Evolutionary conservation across 306 rosid genomes (phyloP), one percentile per base, ranked within the genome.

Genomic region (Myrica gale): DNA sequence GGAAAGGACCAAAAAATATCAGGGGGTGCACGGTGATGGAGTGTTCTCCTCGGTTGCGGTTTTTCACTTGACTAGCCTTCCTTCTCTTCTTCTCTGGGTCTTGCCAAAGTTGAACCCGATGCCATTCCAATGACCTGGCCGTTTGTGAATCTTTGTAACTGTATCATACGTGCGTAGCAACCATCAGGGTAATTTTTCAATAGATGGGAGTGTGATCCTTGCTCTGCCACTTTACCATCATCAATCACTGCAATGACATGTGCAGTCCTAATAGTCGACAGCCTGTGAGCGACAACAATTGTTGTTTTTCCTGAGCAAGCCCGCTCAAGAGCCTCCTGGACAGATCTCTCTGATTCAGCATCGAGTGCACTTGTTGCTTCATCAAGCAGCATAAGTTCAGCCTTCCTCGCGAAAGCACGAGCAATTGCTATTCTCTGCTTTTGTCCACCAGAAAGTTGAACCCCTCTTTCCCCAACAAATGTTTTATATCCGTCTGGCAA

Each of bases 331-430:
- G 99, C 99, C 85, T 92, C 97, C 79, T 95, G 99, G 79, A 95
- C 91, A 1, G 92, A 92, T 72, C 97, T 91, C 84, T 95, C 99
- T 2, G 99, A 95, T 75, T 95, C 99, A 0, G 93, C 89, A 82
- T 95, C 99, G 21, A 95, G 99, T 74, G 99, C 99, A 62, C 99
- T 95, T 37, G 99, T 95, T 69, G 97, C 97, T 70, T 95, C 99
- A 70, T 95, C 99, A 11, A 95, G 97, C 68, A 95, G 91, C 96
- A 95, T 90, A 11, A 95, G 85, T 72, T 90, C 97, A 2, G 99
- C 96, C 79, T 89, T 95, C 72, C 99, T 86, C 78, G 90, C 16
- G n/a, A 95, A 84, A 21, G 99, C 99, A 0, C 99, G 86, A 39
- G 97, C 99, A 19, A 95, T 84, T 2, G 99, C 99, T 47, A 95